Conservation (phyloP, 1,284 basidiomycete genomes). For the Ganoderma meredithae region DNA sequence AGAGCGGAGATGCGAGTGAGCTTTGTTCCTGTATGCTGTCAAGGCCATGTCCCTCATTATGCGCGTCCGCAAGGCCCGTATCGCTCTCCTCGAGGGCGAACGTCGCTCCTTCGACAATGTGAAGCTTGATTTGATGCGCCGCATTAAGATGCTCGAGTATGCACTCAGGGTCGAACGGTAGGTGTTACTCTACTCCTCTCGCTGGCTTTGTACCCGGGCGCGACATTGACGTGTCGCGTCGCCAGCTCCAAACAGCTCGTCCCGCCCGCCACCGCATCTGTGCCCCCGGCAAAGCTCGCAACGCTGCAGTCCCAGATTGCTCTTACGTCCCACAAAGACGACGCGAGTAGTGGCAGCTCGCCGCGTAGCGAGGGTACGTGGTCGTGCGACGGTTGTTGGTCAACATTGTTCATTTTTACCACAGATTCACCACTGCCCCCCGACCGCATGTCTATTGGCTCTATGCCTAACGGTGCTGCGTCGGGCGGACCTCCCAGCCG, state of each 20-base stretch:
- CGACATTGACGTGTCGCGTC: slow-evolving; percentile 43
- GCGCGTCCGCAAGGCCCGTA: slow-evolving; percentile 74
- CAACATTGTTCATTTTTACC: slow-evolving; percentile 7
- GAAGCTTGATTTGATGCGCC: slow-evolving; percentile 93
- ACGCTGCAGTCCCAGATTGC: slow-evolving; percentile 62
- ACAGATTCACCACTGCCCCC: slow-evolving; percentile 78
- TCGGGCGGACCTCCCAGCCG: slow-evolving; percentile 53
- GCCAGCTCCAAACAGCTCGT: slow-evolving; percentile 82
- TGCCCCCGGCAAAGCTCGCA: slow-evolving; percentile 66
- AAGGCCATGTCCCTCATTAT: slow-evolving; percentile 32
- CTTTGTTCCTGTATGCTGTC: slow-evolving; percentile 39
- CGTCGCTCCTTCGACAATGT: slow-evolving; percentile 96
- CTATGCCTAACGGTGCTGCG: slow-evolving; percentile 60
- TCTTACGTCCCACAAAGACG: slow-evolving; percentile 69
- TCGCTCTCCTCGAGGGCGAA: slow-evolving; percentile 97
- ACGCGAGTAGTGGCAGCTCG: slow-evolving; percentile 77
- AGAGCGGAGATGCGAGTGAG: slow-evolving; percentile 95
- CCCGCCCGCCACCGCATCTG: slow-evolving; percentile 59
- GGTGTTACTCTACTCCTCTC: slow-evolving; percentile 37
- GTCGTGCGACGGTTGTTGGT: slow-evolving; percentile 15
- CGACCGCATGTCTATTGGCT: slow-evolving; percentile 57
- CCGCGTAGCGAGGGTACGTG: slow-evolving; percentile 80
- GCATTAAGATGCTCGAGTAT: slow-evolving; percentile 99
- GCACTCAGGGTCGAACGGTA: slow-evolving; percentile 93
- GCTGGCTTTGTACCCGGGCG: slow-evolving; percentile 32